A percentile compares a stretch with the other conserved stretches of the same genome.
Evolutionary conservation across 345 rosid species (phyloP).

Genomic region (Nasturtium officinale): DNA sequence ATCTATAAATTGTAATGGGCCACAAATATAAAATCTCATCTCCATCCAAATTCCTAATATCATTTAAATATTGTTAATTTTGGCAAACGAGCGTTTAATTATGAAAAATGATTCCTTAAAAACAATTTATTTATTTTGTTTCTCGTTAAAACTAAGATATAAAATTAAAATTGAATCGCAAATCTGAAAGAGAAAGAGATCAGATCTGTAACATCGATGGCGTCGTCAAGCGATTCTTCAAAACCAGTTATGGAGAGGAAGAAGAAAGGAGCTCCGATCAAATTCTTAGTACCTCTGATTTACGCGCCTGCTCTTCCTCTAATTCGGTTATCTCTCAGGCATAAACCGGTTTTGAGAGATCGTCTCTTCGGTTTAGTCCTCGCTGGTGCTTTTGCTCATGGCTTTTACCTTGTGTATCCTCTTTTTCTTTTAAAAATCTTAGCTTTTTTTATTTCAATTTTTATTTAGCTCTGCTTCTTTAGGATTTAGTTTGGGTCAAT

Average conservation of each 20-base stretch:
- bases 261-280: slow-evolving; percentile 62
- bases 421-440: slow-evolving; percentile 14
- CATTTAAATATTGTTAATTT: too few species aligned
- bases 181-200: slow-evolving; percentile 3
- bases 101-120: too few species aligned
- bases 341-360: slow-evolving; percentile 78
- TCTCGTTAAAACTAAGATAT: too few species aligned
- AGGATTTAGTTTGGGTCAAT: background rate
- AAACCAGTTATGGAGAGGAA: slow-evolving; percentile 50
- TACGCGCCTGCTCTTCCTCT: slow-evolving; percentile 96
- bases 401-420: slow-evolving; percentile 97
- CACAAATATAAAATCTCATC: background rate
- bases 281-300: slow-evolving; percentile 77
- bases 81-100: background rate
- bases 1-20: background rate
- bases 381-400: slow-evolving; percentile 89
- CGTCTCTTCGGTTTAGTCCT: slow-evolving; percentile 76
- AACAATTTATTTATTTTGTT: too few species aligned
- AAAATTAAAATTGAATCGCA: slow-evolving; percentile 2
- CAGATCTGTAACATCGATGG: background rate
- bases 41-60: too few species aligned
- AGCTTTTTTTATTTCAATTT: background rate
- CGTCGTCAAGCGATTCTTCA: slow-evolving; percentile 38
- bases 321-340: slow-evolving; percentile 74
- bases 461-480: background rate